phyloP scores from a whole-genome alignment of 805 yeast genomes.

The Scheffersomyces ergatensis region DNA sequence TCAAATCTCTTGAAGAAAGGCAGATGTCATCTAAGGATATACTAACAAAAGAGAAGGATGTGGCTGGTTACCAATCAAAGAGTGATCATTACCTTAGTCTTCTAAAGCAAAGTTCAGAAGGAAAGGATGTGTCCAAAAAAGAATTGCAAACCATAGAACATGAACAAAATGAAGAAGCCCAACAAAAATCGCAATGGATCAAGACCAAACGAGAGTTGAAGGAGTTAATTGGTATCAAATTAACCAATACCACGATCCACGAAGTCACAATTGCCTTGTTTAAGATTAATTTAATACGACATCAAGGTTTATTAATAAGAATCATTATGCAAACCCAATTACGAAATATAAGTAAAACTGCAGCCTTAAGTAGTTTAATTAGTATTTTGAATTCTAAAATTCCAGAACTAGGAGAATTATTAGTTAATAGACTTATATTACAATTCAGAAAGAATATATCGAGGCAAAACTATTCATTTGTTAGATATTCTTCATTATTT shows the following conservation, averaged over 20 bases:
- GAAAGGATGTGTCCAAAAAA: not conserved
- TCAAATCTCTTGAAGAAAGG: too few species aligned
- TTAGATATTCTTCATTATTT: constrained; percentile 26
- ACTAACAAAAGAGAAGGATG: too few species aligned
- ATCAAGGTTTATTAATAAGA: constrained; percentile 59
- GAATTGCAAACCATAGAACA: not conserved
- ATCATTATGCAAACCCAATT: constrained; percentile 54
- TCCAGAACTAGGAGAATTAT: constrained; percentile 64
- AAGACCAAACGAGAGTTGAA: constrained; percentile 45
- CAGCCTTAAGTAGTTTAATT: constrained; percentile 56
- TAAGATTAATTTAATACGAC: constrained; percentile 56
- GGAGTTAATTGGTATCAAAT: constrained; percentile 43
- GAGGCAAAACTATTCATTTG: constrained; percentile 38
- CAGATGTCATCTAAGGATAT: too few species aligned
- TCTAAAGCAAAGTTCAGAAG: not conserved
- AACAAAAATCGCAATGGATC: constrained; percentile 60
- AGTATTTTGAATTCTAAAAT: constrained; percentile 63
- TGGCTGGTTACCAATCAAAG: too few species aligned
- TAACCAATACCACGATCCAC: constrained; percentile 46
- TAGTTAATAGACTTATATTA: constrained; percentile 51
- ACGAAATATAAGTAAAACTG: constrained; percentile 35
- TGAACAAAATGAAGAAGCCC: constrained; percentile 2
- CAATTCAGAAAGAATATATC: constrained; percentile 55
- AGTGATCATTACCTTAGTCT: not conserved
- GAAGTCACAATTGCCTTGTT: constrained; percentile 50